These are phyloP conservation scores for Naganishia sp. DNA, from an alignment of 1,284 basidiomycete genomes.

Conservation along the genomic window DNA sequence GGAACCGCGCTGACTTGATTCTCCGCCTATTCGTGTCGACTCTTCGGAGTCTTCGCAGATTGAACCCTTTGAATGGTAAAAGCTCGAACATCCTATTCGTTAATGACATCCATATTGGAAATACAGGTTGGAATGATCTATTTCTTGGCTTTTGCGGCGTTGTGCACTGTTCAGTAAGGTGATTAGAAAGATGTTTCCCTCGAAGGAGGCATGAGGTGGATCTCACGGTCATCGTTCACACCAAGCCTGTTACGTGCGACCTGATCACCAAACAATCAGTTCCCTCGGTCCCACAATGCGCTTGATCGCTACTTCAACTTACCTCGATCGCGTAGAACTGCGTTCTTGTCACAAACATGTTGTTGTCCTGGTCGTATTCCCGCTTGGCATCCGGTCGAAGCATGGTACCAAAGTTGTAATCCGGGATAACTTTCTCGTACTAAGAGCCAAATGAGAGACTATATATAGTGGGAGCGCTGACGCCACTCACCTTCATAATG, in stretches of 20 bases:
- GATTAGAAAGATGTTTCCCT: neutral
- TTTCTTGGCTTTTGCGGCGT: constrained; percentile 17
- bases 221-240: constrained; percentile 69
- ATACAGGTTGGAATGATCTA: neutral
- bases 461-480: constrained; percentile 39
- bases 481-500: constrained; percentile 66
- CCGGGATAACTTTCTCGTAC: constrained; percentile 83
- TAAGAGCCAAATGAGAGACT: constrained; percentile 12
- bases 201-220: neutral
- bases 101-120: neutral
- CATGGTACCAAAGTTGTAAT: constrained; percentile 96
- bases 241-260: constrained; percentile 90
- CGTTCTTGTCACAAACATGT: constrained; percentile 77
- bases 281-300: neutral
- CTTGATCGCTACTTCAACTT: constrained; percentile 36
- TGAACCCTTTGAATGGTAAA: too few relatives aligned
- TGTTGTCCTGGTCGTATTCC: constrained; percentile 90
- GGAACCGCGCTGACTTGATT: too few relatives aligned
- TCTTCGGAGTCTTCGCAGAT: too few relatives aligned
- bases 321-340: constrained; percentile 92
- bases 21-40: too few relatives aligned
- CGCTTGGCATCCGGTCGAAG: constrained; percentile 77
- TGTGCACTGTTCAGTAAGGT: constrained; percentile 7
- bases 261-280: constrained; percentile 50
- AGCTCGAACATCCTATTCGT: too few relatives aligned